phyloP scores from a whole-genome alignment of 495 filamentous ascomycete genomes.

The Geopyxis carbonaria region DNA sequence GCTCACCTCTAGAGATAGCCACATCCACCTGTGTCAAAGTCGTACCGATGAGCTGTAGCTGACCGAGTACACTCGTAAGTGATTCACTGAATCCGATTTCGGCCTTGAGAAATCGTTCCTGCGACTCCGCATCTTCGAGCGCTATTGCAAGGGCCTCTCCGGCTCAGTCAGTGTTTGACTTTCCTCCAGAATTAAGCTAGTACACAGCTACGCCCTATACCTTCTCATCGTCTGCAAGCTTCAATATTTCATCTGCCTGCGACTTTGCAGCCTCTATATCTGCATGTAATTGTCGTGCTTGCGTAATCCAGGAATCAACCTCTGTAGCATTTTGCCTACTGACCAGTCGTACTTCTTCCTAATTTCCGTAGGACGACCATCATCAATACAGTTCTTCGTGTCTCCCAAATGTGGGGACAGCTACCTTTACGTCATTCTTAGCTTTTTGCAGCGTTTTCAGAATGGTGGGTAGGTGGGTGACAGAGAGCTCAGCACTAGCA shows the following conservation, averaged over 20 bases:
- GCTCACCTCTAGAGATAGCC: constrained; percentile 4
- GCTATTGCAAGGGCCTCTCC: constrained; percentile 28
- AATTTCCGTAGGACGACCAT: constrained; percentile 6
- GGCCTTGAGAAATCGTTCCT: constrained; percentile 40
- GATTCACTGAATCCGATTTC: constrained; percentile 52
- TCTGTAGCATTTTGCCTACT: constrained; percentile 43
- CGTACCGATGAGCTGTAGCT: constrained; percentile 29
- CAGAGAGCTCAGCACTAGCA: constrained; percentile 38
- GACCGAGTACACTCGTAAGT: constrained; percentile 37
- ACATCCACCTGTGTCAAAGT: constrained; percentile 14
- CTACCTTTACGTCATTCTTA: constrained; percentile 41
- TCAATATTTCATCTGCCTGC: constrained; percentile 44
- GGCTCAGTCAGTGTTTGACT: constrained; percentile 1
- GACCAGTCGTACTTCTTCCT: constrained; percentile 41
- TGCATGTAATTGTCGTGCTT: constrained; percentile 44
- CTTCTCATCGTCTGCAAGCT: constrained; percentile 37
- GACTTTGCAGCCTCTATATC: constrained; percentile 45
- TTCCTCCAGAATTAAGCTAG: background rate
- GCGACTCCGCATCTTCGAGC: constrained; percentile 39
- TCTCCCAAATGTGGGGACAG: constrained; percentile 7
- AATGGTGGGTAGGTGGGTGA: constrained; percentile 36
- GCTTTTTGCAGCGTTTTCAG: constrained; percentile 39
- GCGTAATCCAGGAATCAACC: constrained; percentile 54
- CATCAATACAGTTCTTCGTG: background rate
- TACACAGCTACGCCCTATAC: no score